Base-by-base conservation (phyloP, 2,329 filamentous ascomycete genomes). In the Talaromyces sp. region DNA sequence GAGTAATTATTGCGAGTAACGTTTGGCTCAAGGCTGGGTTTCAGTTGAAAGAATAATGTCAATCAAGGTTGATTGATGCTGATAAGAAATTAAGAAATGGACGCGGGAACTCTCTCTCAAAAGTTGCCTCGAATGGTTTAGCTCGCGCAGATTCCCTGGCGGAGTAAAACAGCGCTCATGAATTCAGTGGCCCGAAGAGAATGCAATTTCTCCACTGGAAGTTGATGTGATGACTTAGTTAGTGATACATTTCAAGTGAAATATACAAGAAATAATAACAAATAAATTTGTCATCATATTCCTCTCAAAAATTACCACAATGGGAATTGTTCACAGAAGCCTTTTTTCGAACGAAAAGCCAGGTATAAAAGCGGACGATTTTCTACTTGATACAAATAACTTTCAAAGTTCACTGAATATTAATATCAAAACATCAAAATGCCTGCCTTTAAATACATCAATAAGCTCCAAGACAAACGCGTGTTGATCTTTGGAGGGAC, bases 401-500 rank as follows among this genome's bases (percentile, higher is more conserved):
- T 38, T 38, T 38, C 3, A n/a, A 17, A 38, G 9, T 6, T 3
- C 17, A 17, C 35, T n/a, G 35, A 38, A 38, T n/a, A n/a, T 10
- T 50, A 19, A 50, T 50, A 24, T 24, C 14, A 21, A 5, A 21
- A 17, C 10, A 43, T 10, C 29, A 43, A 43, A 38, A 56, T 59
- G 53, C 5, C 46, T 52, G 11, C 10, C 4, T 54, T 54, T 9
- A 61, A 61, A 19, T 61, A 54, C 26, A 11, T 61, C 21, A 72
- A 73, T 65, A 83, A 82, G 67, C 79, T 84, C 31, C 62, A 71
- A 24, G 70, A 68, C 65, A 69, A 73, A 35, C 77, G 75, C 31
- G 71, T 84, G 58, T 75, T 85, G 57, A 70, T 85, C 63, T 73
- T 84, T 27, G 83, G 83, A 35, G 82, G 81, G 48, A 80, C 79